Percentiles rank a stretch among this genome's conserved stretches.
Conservation (phyloP, 306 rosid species). For the Acacia acuminata region DNA sequence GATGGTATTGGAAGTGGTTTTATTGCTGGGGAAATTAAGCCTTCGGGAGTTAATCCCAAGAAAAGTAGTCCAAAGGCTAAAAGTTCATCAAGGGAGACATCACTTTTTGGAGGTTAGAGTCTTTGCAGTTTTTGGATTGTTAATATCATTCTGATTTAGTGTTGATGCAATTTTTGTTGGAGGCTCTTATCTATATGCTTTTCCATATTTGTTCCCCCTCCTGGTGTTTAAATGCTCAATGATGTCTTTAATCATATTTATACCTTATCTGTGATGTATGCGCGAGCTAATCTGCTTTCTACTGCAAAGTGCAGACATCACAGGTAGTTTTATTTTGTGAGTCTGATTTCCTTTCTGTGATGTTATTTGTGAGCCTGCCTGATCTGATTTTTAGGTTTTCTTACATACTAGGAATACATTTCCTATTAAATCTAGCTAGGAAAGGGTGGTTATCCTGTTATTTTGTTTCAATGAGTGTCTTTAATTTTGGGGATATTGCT, state of each 20-base stretch:
- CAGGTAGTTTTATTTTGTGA: conserved; percentile 4
- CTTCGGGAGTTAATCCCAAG: conserved; percentile 58
- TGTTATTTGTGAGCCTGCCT: conserved; percentile 23
- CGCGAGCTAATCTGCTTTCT: conserved; percentile 27
- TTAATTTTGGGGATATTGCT: conserved; percentile 5
- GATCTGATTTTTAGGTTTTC: conserved; percentile 8
- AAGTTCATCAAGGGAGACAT: conserved; percentile 76
- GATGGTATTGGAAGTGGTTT: conserved; percentile 71
- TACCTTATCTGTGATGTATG: conserved; percentile 18
- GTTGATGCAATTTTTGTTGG: conserved; percentile 8
- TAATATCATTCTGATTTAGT: background rate
- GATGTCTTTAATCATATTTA: background rate
- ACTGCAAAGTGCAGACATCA: background rate
- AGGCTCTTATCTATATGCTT: conserved; percentile 5
- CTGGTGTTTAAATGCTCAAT: background rate
- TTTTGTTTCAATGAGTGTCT: background rate
- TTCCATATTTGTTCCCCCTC: conserved; percentile 8
- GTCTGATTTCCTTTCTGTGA: conserved; percentile 11
- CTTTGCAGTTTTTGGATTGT: conserved; percentile 25
- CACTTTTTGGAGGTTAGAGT: conserved; percentile 92
- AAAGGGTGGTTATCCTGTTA: conserved; percentile 9
- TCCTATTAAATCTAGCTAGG: conserved; percentile 8
- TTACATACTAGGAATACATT: conserved; percentile 10
- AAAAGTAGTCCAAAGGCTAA: conserved; percentile 94
- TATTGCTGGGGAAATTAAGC: conserved; percentile 67